Conservation (phyloP, 2,329 filamentous ascomycete species). For the Curvularia sp. region DNA sequence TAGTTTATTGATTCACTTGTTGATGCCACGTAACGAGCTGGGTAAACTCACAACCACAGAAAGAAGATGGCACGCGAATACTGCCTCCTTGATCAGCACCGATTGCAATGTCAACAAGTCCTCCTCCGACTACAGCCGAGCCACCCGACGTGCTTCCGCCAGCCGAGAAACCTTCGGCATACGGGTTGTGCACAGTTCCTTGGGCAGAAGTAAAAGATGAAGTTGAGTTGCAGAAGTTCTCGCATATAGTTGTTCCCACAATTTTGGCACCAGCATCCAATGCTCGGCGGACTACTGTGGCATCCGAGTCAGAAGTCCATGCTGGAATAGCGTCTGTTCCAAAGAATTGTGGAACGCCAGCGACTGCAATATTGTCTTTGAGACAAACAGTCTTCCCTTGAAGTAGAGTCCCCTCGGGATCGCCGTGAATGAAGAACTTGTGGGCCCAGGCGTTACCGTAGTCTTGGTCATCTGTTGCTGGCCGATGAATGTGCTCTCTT, state of each 20-base stretch:
- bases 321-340: slow-evolving; percentile 58
- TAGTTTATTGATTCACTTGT: background rate
- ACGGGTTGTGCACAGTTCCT: slow-evolving; percentile 51
- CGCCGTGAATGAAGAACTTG: slow-evolving; percentile 55
- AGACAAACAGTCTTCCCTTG: slow-evolving; percentile 58
- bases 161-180: slow-evolving; percentile 54
- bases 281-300: slow-evolving; percentile 60
- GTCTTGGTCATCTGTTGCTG: slow-evolving; percentile 37
- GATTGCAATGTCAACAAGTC: slow-evolving; percentile 48
- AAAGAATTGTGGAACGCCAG: slow-evolving; percentile 61
- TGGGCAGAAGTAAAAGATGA: slow-evolving; percentile 57
- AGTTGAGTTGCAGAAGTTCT: slow-evolving; percentile 61
- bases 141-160: slow-evolving; percentile 59
- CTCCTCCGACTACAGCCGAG: slow-evolving; percentile 53
- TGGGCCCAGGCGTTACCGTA: slow-evolving; percentile 61
- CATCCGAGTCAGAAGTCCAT: slow-evolving; percentile 62
- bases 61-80: slow-evolving; percentile 48
- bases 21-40: no score
- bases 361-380: slow-evolving; percentile 64
- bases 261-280: slow-evolving; percentile 61
- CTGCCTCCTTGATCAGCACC: slow-evolving; percentile 52
- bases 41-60: slow-evolving; percentile 42
- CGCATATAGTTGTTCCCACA: slow-evolving; percentile 60
- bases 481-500: slow-evolving; percentile 54
- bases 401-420: slow-evolving; percentile 22